phyloP scores from a whole-genome alignment of 768 basidiomycete genomes.

The Suillus lakei region DNA sequence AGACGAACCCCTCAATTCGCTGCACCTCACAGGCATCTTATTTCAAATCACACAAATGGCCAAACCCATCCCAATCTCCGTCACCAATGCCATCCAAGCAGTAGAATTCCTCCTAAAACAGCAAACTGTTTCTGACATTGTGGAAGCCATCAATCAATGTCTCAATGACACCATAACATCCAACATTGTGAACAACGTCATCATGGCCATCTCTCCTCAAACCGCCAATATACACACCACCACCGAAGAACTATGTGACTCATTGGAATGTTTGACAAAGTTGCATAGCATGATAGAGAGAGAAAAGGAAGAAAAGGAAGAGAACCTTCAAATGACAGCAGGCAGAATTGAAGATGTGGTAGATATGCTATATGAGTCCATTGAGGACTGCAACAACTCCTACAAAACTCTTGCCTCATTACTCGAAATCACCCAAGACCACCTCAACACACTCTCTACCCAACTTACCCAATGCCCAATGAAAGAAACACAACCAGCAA shows the following conservation, averaged over 20 bases:
- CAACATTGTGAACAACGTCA: neutral
- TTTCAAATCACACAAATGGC: neutral
- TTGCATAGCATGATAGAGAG: neutral
- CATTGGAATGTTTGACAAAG: neutral
- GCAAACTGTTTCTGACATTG: neutral
- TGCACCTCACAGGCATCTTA: neutral
- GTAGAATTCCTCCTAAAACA: neutral
- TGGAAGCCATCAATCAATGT: fast-evolving
- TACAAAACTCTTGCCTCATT: neutral
- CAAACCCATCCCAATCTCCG: neutral
- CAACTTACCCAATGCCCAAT: neutral
- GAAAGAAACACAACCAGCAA: too few species aligned
- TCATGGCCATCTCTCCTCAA: neutral
- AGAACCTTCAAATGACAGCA: neutral
- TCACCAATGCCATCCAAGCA: neutral
- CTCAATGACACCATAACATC: neutral
- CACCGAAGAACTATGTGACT: too few species aligned
- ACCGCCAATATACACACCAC: neutral
- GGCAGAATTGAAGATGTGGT: neutral
- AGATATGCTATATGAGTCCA: neutral
- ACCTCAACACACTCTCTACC: neutral
- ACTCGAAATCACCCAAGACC: neutral
- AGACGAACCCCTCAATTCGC: neutral
- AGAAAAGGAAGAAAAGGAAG: neutral
- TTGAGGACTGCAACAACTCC: neutral